Evolutionary conservation across 108 stramenopile genomes (phyloP).

Genomic region (Fragilaria crotonensis): DNA sequence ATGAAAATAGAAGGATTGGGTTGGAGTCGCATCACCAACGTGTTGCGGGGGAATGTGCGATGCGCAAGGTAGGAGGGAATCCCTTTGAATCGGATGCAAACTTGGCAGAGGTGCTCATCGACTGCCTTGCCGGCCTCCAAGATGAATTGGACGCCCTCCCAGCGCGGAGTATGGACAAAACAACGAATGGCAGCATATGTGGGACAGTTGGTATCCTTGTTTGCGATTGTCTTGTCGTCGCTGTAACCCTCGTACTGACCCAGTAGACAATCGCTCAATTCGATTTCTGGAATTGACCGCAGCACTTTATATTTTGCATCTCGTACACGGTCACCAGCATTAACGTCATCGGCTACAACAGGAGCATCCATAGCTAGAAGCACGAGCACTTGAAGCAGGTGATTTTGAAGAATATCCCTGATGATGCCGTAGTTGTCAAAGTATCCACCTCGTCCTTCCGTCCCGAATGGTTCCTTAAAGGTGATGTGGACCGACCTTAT

Average conservation of each 20-base stretch:
- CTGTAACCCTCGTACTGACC: slow-evolving; percentile 95
- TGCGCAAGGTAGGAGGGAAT: slow-evolving; percentile 19
- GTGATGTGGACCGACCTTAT: slow-evolving; percentile 45
- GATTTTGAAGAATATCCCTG: slow-evolving; percentile 92
- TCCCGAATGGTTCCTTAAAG: slow-evolving; percentile 80
- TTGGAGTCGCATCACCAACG: slow-evolving; percentile 88
- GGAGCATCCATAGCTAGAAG: slow-evolving; percentile 83
- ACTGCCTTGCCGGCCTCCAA: slow-evolving; percentile 96
- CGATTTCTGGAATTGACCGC: slow-evolving; percentile 61
- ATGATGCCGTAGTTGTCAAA: slow-evolving; percentile 88
- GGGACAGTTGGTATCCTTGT: slow-evolving; percentile 79
- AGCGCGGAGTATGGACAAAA: slow-evolving; percentile 87
- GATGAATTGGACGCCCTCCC: slow-evolving; percentile 96
- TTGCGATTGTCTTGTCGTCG: slow-evolving; percentile 79
- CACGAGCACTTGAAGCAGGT: slow-evolving; percentile 84
- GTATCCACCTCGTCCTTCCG: slow-evolving; percentile 93
- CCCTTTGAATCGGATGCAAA: slow-evolving; percentile 84
- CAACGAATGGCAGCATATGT: slow-evolving; percentile 86
- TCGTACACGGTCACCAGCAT: slow-evolving; percentile 67
- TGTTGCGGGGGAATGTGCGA: slow-evolving; percentile 54
- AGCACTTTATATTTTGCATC: slow-evolving; percentile 91
- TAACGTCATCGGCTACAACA: slow-evolving; percentile 24
- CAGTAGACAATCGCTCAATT: slow-evolving; percentile 72
- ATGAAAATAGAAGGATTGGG: slow-evolving; percentile 83
- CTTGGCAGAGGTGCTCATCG: slow-evolving; percentile 86